Conservation (phyloP, 1,139 yeast genomes). For the Kodamaea arcana region DNA sequence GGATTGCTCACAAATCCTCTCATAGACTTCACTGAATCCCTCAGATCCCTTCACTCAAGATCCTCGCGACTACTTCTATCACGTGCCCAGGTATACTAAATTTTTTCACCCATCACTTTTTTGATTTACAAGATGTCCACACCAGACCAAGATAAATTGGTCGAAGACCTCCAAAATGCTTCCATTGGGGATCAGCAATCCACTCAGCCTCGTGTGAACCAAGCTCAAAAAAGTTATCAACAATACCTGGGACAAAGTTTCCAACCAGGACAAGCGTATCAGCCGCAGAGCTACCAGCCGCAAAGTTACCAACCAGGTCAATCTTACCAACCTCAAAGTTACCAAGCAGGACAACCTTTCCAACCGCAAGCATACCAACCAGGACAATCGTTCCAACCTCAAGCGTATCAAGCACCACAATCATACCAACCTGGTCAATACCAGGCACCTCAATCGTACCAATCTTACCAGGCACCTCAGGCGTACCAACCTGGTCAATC, state of each 20-base stretch:
- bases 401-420: slow-evolving; percentile 18
- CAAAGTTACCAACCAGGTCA: not conserved
- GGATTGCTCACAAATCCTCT: too few species aligned
- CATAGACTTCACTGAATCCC: too few species aligned
- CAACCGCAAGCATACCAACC: slow-evolving; percentile 19
- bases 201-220: not conserved
- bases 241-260: slow-evolving; percentile 17
- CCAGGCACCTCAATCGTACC: slow-evolving; percentile 12
- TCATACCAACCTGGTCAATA: slow-evolving; percentile 21
- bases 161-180: slow-evolving; percentile 52
- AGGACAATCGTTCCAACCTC: slow-evolving; percentile 14
- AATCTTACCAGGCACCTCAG: slow-evolving; percentile 19
- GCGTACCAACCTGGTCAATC: slow-evolving; percentile 22
- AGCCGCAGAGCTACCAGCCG: slow-evolving; percentile 14
- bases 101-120: not conserved
- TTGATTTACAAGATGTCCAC: slow-evolving; percentile 36
- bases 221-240: slow-evolving; percentile 10
- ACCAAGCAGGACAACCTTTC: too few species aligned
- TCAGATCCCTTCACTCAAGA: too few species aligned
- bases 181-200: slow-evolving; percentile 25
- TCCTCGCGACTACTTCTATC: too few species aligned
- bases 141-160: slow-evolving; percentile 45
- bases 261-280: slow-evolving; percentile 20
- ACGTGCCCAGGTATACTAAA: too few species aligned
- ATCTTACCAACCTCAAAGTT: slow-evolving; percentile 18